Conservation (phyloP, 331 rosid species). For the Rosa hybrid region DNA sequence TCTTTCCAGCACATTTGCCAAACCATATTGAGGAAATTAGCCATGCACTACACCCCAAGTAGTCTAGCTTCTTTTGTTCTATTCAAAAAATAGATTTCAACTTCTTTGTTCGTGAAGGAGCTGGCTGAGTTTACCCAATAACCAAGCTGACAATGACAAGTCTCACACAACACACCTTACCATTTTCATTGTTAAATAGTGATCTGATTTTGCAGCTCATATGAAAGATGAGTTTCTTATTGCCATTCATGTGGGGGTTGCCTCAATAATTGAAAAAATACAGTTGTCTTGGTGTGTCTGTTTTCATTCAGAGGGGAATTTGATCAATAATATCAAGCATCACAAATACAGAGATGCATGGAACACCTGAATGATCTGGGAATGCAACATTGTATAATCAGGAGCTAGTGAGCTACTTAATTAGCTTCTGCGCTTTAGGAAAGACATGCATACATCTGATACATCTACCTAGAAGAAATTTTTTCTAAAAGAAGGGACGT, state of each 20-base stretch:
- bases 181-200: neutral
- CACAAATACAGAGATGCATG: neutral
- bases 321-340: constrained; percentile 1
- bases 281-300: constrained; percentile 1
- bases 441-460: neutral
- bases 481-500: neutral
- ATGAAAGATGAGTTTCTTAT: neutral
- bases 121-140: neutral
- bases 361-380: neutral
- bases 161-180: neutral
- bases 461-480: no score
- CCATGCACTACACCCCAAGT: neutral
- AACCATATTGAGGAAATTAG: neutral
- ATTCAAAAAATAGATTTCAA: neutral
- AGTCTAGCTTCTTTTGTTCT: neutral
- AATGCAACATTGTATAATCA: neutral
- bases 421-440: neutral
- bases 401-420: neutral
- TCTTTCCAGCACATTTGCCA: neutral
- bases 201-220: neutral
- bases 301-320: neutral
- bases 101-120: neutral
- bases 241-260: neutral
- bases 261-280: neutral
- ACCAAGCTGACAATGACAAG: neutral